These are phyloP conservation scores for Sesbania bispinosa DNA, from an alignment of 306 rosid genomes.

Conservation along the genomic window DNA sequence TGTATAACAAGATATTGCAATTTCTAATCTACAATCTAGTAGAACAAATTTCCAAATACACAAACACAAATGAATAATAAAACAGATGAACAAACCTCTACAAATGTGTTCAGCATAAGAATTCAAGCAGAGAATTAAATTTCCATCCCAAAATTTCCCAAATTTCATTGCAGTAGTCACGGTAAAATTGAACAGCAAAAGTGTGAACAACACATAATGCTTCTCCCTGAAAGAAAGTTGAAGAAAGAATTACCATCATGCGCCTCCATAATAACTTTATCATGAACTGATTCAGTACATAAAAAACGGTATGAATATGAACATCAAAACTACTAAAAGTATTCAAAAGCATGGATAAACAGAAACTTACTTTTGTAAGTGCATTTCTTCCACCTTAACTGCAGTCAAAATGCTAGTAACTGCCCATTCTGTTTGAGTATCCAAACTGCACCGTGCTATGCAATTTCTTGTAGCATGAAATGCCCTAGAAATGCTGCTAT, in stretches of 20 bases:
- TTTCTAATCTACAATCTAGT: background rate
- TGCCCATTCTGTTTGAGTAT: conserved; percentile 51
- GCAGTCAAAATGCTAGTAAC: conserved; percentile 54
- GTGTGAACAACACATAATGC: conserved; percentile 55
- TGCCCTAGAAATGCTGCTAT: conserved; percentile 42
- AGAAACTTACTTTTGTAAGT: conserved; percentile 38
- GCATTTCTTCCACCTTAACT: conserved; percentile 47
- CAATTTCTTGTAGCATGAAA: conserved; percentile 43
- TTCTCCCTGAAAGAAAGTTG: conserved; percentile 53
- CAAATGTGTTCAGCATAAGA: conserved; percentile 49
- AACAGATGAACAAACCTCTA: conserved; percentile 42
- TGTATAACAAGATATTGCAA: background rate
- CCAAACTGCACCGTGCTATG: conserved; percentile 45
- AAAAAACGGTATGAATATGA: background rate
- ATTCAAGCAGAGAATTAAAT: conserved; percentile 42
- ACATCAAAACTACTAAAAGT: background rate
- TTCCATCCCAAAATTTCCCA: conserved; percentile 39
- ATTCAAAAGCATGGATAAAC: background rate
- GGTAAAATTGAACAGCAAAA: conserved; percentile 61
- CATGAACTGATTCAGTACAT: too few species aligned
- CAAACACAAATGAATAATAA: background rate
- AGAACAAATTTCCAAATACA: background rate
- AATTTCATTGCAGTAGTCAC: conserved; percentile 35
- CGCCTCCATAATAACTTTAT: background rate
- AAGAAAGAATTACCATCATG: conserved; percentile 16